phyloP scores from a whole-genome alignment of 495 filamentous ascomycete genomes.

The Elaphomyces granulatus region DNA sequence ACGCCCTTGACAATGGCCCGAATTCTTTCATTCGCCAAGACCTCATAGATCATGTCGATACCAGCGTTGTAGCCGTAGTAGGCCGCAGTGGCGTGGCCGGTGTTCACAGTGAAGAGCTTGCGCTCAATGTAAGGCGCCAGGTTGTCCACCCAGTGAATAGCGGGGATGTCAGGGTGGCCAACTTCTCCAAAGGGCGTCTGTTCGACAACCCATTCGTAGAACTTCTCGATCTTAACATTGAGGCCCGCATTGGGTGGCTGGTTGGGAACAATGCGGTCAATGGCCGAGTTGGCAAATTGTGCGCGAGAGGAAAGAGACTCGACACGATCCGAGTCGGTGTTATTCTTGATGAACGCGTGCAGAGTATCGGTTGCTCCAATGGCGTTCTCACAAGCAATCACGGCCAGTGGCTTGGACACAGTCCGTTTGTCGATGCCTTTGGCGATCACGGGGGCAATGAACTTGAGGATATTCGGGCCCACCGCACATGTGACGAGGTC shows the following conservation, averaged over 20 bases:
- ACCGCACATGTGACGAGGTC: constrained; percentile 93
- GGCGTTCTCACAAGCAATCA: constrained; percentile 97
- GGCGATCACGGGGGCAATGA: constrained; percentile 85
- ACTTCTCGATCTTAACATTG: constrained; percentile 91
- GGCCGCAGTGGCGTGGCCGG: constrained; percentile 88
- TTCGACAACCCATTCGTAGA: constrained; percentile 98
- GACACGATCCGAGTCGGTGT: constrained; percentile 45
- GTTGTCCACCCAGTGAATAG: constrained; percentile 84
- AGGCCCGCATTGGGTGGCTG: constrained; percentile 66
- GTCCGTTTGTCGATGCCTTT: constrained; percentile 72
- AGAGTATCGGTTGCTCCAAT: constrained; percentile 83
- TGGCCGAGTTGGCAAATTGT: constrained; percentile 88
- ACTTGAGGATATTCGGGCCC: constrained; percentile 88
- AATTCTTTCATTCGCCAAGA: constrained; percentile 54
- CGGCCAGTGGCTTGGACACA: constrained; percentile 57
- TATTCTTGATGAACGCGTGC: constrained; percentile 63
- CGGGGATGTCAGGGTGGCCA: constrained; percentile 59
- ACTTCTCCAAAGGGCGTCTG: constrained; percentile 55
- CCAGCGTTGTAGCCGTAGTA: constrained; percentile 80
- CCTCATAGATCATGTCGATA: constrained; percentile 78
- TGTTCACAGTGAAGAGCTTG: constrained; percentile 99
- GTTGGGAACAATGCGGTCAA: constrained; percentile 91
- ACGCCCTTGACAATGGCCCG: constrained; percentile 57
- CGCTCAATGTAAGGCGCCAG: constrained; percentile 93
- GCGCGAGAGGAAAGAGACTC: constrained; percentile 48